Evolutionary conservation across 768 basidiomycete genomes (phyloP), one percentile per base, ranked within the genome.

Genomic region (Hericium rajendrae): DNA sequence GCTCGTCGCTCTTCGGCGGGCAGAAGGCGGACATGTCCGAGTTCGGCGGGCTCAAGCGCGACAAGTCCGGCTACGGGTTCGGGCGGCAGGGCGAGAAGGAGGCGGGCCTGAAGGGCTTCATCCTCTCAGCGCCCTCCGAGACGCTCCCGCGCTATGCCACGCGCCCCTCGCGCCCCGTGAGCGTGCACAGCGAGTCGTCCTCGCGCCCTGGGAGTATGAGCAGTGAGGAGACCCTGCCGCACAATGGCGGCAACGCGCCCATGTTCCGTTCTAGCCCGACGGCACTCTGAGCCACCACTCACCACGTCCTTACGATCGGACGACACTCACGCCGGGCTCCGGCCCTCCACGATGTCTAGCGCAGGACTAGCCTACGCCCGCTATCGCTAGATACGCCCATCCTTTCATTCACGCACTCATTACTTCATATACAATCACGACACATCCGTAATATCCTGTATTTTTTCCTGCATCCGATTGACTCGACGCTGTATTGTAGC

Each of bases 61-160:
- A 41, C 13, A 76, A 74, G 66, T 69, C 70, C 55, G 81, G 82
- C 4, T 78, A 81, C 67, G 91, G 91, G 1, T 94, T 93, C 63
- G 91, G 88, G 37, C 76, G 82, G 60, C 84, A 86, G 64, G 87
- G 82, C 5, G 85, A 90, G 70, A 86, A 85, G 69, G 77, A 78
- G 51, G 86, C 85, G 12, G 82, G 74, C 10, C 69, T 81, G 61
- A 80, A 73, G 64, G 86, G 49, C 24, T 53, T 66, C 57, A 18
- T 57, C 48, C n/a, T 62, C 46, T 37, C 55, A 10, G 10, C 18
- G 24, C 55, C 46, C 8, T 46, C 40, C 43, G 55, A 56, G 37
- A 43, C 55, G 13, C 48, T 56, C n/a, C 46, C 46, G 20, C 55
- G 55, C n/a, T 48, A 55, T 39, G 46, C 55, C 6, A 16, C 55